Base-by-base conservation (phyloP, 2,329 filamentous ascomycete genomes). In the Didymosphaeria variabile region DNA sequence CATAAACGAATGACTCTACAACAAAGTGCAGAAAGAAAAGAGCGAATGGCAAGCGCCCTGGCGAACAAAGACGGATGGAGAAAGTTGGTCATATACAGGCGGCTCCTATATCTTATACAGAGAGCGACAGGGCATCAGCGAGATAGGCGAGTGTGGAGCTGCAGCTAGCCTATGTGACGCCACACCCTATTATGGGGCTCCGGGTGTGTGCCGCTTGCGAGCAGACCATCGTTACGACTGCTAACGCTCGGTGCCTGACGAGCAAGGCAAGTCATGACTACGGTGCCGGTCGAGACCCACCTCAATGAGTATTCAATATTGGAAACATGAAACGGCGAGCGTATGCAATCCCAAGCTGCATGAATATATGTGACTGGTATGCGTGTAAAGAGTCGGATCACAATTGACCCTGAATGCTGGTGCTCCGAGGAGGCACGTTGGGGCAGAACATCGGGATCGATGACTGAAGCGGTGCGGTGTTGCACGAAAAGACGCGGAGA, bases 21-120 rank as follows among this genome's bases (percentile, higher is more conserved):
- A 38, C 12, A 17, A 55, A 46, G 49, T 32, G 29, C 23, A 26
- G 38, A 32, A 57, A 50, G 15, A 17, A 47, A 57, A 59, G 7
- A 62, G 53, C 60, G 57, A 59, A 32, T 55, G 60, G 59, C 60
- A 40, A 34, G 31, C 47, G 53, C 50, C 57, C 49, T 56, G 52
- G 53, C 45, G n/a, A 53, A 26, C 60, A 62, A 59, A 55, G 60
- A 59, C 53, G 60, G 60, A 57, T 46, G 46, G 42, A 31, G 54
- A 47, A 40, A 62, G 57, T 26, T 29, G 3, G 19, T 10, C 40
- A 44, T 29, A 38, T n/a, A 8, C 23, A 34, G 53, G 42, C 23
- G 53, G 29, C n/a, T 36, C 17, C 23, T 17, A 29, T 31, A 21
- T 46, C 42, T 46, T 55, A 55, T 46, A 55, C n/a, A 46, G 6